Evolutionary conservation across 805 yeast genomes (phyloP).

Genomic region (Diddensiella santjacobensis): DNA sequence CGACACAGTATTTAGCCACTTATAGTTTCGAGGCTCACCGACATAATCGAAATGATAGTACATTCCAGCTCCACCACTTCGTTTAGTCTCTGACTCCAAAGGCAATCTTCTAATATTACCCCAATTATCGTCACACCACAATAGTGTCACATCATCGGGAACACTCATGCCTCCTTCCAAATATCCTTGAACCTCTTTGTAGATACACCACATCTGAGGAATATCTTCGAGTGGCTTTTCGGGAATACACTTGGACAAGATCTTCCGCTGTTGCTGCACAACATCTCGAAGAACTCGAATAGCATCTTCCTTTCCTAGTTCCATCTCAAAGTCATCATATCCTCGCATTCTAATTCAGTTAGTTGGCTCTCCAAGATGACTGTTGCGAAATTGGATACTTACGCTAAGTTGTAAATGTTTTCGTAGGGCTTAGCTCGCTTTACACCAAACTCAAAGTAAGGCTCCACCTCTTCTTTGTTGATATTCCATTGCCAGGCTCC

Average conservation of each 20-base stretch:
- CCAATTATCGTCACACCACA: constrained; percentile 34
- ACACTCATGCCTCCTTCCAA: constrained; percentile 19
- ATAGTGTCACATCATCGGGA: constrained; percentile 25
- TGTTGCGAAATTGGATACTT: no score
- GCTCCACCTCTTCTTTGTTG: constrained; percentile 10
- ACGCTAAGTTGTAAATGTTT: constrained; percentile 15
- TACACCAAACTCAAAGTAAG: constrained; percentile 16
- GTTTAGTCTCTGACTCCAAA: constrained; percentile 21
- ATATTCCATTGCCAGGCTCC: constrained; percentile 19
- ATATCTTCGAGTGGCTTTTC: constrained; percentile 9
- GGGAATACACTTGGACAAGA: constrained; percentile 4
- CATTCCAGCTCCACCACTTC: constrained; percentile 33
- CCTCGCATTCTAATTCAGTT: constrained; percentile 19
- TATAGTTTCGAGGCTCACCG: constrained; percentile 32
- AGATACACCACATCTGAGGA: constrained; percentile 23
- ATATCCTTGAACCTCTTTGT: constrained; percentile 20
- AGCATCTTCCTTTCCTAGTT: constrained; percentile 15
- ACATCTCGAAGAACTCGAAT: constrained; percentile 10
- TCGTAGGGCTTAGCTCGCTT: constrained; percentile 17
- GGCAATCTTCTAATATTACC: constrained; percentile 33
- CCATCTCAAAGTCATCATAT: constrained; percentile 19
- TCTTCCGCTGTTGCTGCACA: constrained; percentile 13
- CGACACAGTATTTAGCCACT: constrained; percentile 31
- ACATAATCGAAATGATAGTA: constrained; percentile 33
- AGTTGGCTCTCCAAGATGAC: no score